Percentiles rank a stretch among this genome's conserved stretches.
Evolutionary conservation across 1,139 yeast species (phyloP).

Genomic region (Yamadazyma buinensis): DNA sequence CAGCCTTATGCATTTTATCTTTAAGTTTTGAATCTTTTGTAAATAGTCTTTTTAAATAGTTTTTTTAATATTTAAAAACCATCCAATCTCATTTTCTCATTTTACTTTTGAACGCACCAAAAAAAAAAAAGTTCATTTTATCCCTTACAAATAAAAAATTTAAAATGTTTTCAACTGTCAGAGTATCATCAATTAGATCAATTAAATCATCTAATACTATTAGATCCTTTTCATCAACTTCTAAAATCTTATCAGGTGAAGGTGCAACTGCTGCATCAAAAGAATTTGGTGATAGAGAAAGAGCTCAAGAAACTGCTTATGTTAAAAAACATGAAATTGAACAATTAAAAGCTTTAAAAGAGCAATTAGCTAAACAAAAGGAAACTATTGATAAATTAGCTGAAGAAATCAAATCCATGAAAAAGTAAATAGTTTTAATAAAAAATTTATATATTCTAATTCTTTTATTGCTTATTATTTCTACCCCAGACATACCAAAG

Average conservation of each 20-base stretch:
- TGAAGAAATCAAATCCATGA: conserved; percentile 34
- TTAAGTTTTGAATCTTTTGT: too few species aligned
- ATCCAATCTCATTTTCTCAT: too few species aligned
- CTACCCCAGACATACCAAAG: too few species aligned
- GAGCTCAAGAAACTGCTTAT: conserved; percentile 43
- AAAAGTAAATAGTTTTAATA: conserved; percentile 20
- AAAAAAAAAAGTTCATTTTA: too few species aligned
- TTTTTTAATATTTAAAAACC: too few species aligned
- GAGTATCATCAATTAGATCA: background rate
- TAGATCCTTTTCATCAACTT: conserved; percentile 26
- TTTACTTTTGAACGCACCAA: too few species aligned
- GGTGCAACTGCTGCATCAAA: conserved; percentile 23
- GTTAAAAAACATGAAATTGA: conserved; percentile 47
- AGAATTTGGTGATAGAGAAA: conserved; percentile 43
- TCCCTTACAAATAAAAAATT: conserved; percentile 2
- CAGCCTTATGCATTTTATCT: too few species aligned
- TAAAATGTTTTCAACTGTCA: conserved; percentile 28
- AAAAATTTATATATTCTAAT: too few species aligned
- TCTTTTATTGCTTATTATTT: too few species aligned
- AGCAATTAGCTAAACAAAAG: conserved; percentile 44
- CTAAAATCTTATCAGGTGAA: conserved; percentile 27
- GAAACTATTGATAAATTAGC: conserved; percentile 41
- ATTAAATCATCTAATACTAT: conserved; percentile 17
- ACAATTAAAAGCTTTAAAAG: conserved; percentile 45
- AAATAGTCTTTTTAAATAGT: too few species aligned